phyloP scores from a whole-genome alignment of 2,329 filamentous ascomycete genomes.

The Epichloe scottii region DNA sequence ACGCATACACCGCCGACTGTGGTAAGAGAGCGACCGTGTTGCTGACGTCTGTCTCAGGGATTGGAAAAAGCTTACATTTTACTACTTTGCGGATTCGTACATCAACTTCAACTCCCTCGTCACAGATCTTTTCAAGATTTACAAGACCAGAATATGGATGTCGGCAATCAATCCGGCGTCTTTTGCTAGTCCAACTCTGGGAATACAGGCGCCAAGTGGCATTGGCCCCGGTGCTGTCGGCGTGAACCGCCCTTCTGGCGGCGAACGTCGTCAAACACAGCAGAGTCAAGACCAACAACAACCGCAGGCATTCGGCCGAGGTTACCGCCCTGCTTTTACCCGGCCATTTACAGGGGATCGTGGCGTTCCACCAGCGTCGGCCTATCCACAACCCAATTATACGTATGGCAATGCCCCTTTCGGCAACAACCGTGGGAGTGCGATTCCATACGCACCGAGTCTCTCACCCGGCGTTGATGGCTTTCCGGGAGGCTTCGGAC shows the following conservation, averaged over 20 bases:
- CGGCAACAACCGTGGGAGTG: constrained; percentile 19
- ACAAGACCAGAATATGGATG: constrained; percentile 99
- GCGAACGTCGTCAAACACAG: constrained; percentile 37
- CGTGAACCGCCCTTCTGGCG: constrained; percentile 32
- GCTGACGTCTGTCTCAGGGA: constrained; percentile 49
- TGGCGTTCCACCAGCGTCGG: constrained; percentile 23
- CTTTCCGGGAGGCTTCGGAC: constrained; percentile 20
- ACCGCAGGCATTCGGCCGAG: constrained; percentile 25
- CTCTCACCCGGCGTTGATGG: constrained; percentile 18
- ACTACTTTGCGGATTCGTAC: constrained; percentile 95
- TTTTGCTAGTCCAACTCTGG: constrained; percentile 68
- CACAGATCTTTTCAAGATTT: constrained; percentile 96
- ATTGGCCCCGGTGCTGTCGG: constrained; percentile 55
- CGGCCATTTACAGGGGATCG: constrained; percentile 31
- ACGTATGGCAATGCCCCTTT: constrained; percentile 22
- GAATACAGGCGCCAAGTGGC: constrained; percentile 56
- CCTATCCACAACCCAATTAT: constrained; percentile 24
- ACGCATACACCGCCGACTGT: too few species aligned
- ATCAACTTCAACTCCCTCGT: constrained; percentile 99
- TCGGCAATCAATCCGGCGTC: constrained; percentile 97
- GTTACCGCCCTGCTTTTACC: constrained; percentile 30
- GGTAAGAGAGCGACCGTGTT: neutral
- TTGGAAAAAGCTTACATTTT: constrained; percentile 97
- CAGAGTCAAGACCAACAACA: constrained; percentile 22
- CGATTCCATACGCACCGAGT: constrained; percentile 16